Base-by-base conservation (phyloP, 208 protist species). In the Naegleria lovaniensis region DNA sequence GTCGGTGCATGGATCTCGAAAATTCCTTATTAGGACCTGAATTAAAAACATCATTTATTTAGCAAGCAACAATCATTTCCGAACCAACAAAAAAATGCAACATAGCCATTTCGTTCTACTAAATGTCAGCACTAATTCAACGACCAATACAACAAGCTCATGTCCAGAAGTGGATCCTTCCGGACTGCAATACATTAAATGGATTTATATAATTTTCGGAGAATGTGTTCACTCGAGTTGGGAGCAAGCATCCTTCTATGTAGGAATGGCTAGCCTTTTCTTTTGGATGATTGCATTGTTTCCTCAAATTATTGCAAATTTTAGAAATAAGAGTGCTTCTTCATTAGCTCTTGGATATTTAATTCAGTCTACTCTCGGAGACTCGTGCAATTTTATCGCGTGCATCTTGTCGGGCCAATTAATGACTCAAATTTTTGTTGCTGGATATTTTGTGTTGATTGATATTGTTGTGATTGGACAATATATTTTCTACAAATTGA, bases 181-280 rank as follows among this genome's bases (percentile, higher is more conserved):
- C 9, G 85, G 85, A 36, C 36, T 58, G 0, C 85, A n/a, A 36
- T 22, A 58, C 6, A 58, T 88, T 39, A 16, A 88, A 38, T 88
- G 85, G 85, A 88, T 88, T 15, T 36, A 58, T 13, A 15, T 15
- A 36, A 22, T 58, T 13, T 88, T 88, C 55, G 85, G 85, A 51
- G 43, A 48, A 36, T 88, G 85, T 58, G 41, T 58, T 19, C 39
- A 58, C 11, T 39, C 25, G 5, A 15, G 41, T 29, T 25, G 33
- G 9, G 85, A 88, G 58, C 85, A 88, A 58, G 85, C 85, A 38
- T 40, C n/a, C 11, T 88, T 88, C 40, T 88, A 58, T 29, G 36
- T 88, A 36, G 85, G 85, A 43, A 39, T 88, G 16, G 6, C 9
- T 16, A 39, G 25, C 9, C 29, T 88, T 29, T 29, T 48, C 38